Conservation (phyloP, 208 protist genomes). For the Trypanosoma platydactyli region DNA sequence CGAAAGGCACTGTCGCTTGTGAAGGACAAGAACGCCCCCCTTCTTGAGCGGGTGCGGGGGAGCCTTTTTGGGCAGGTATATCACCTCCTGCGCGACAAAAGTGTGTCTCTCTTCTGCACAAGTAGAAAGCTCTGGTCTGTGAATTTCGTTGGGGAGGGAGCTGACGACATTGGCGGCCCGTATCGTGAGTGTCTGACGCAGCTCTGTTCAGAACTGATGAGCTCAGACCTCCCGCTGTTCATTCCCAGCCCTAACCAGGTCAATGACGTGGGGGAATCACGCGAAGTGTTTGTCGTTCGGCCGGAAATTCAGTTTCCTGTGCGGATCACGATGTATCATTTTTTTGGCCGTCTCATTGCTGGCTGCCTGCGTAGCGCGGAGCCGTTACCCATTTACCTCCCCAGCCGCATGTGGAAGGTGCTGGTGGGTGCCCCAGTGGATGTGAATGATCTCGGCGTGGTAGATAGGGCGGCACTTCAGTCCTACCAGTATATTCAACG, state of each 20-base stretch:
- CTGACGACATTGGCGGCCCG: conserved; percentile 93
- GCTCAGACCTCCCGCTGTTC: conserved; percentile 78
- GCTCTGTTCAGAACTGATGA: conserved; percentile 90
- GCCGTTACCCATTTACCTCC: conserved; percentile 91
- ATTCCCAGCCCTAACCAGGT: conserved; percentile 79
- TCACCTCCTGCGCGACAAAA: conserved; percentile 63
- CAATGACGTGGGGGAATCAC: conserved; percentile 65
- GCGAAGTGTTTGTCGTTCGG: conserved; percentile 82
- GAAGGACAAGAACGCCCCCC: conserved; percentile 38
- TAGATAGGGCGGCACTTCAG: conserved; percentile 54
- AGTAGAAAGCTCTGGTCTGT: conserved; percentile 87
- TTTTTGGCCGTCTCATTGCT: conserved; percentile 94
- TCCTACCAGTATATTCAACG: conserved; percentile 61
- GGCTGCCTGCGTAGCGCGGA: conserved; percentile 91
- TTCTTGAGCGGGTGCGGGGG: conserved; percentile 48
- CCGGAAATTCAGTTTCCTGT: conserved; percentile 43
- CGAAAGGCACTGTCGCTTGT: conserved; percentile 71
- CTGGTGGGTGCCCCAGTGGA: conserved; percentile 71
- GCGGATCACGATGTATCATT: conserved; percentile 82
- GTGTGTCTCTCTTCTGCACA: conserved; percentile 62
- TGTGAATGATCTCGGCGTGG: conserved; percentile 51
- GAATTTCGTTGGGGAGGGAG: conserved; percentile 87
- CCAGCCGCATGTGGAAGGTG: conserved; percentile 90
- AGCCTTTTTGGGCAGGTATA: conserved; percentile 91
- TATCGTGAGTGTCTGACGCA: conserved; percentile 92